A percentile compares a stretch with the other conserved stretches of the same genome.
phyloP scores from a whole-genome alignment of 495 filamentous ascomycete species.

The Aspergillus ostianus region DNA sequence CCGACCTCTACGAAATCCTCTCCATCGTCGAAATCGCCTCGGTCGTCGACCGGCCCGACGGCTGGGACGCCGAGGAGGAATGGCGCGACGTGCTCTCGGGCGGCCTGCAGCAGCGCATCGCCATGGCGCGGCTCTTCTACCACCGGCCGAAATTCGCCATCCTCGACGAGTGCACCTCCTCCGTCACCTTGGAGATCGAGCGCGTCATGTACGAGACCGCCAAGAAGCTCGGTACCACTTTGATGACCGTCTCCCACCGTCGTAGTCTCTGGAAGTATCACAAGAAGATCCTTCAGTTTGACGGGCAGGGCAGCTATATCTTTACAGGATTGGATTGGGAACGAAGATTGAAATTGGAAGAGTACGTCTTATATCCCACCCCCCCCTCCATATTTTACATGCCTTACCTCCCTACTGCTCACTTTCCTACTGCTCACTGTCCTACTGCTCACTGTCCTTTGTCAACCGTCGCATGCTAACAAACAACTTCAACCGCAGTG shows the following conservation, averaged over 20 bases:
- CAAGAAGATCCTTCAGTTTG: constrained; percentile 89
- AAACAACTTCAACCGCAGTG: constrained; percentile 43
- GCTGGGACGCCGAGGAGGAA: constrained; percentile 94
- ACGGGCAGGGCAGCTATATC: constrained; percentile 86
- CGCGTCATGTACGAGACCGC: constrained; percentile 96
- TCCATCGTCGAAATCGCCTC: constrained; percentile 76
- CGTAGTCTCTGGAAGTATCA: constrained; percentile 96
- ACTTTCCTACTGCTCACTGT: too few relatives aligned
- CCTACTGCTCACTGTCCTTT: too few relatives aligned
- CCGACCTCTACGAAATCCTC: constrained; percentile 74
- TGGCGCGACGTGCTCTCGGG: constrained; percentile 90
- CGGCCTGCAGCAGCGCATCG: constrained; percentile 93
- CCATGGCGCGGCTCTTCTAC: constrained; percentile 96
- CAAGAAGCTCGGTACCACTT: constrained; percentile 82
- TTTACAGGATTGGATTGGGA: constrained; percentile 93
- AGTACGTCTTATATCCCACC: constrained; percentile 50
- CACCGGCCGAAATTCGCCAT: constrained; percentile 88
- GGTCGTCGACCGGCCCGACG: constrained; percentile 76
- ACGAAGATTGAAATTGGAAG: constrained; percentile 78
- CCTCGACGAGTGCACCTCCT: constrained; percentile 93
- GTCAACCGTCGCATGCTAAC: constrained; percentile 7
- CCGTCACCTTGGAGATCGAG: constrained; percentile 89
- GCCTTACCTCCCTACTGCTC: not conserved
- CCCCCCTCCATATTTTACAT: not conserved
- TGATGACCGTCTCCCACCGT: constrained; percentile 94